A percentile compares a stretch with the other conserved stretches of the same genome.
Conservation (phyloP, 2,329 filamentous ascomycete species). For the Uncinocarpus reesii region DNA sequence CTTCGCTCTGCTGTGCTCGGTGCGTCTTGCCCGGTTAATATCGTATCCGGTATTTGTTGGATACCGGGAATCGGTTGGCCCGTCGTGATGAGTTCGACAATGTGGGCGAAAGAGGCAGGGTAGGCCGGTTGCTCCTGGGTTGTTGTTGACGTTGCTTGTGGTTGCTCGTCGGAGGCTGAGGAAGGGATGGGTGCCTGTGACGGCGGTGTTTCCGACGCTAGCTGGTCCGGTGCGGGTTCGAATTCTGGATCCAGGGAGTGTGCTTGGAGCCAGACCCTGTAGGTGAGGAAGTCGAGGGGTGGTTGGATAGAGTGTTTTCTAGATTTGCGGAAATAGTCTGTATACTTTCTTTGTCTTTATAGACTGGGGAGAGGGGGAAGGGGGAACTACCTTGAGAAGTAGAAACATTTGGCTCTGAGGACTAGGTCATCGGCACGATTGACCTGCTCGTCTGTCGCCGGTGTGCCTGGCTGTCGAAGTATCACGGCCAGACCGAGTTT, state of each 20-base stretch:
- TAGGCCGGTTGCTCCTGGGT: constrained; percentile 52
- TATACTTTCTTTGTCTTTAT: constrained; percentile 5
- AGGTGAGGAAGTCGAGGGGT: constrained; percentile 10
- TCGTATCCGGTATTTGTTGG: constrained; percentile 69
- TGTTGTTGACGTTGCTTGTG: not conserved
- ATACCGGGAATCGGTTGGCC: constrained; percentile 81
- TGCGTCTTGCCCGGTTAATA: constrained; percentile 60
- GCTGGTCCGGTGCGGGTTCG: not conserved
- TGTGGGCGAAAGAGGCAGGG: constrained; percentile 71
- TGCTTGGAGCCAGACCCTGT: constrained; percentile 12
- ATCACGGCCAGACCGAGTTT: constrained; percentile 40
- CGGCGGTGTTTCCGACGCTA: not conserved
- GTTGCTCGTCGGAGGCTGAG: not conserved
- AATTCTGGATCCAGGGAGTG: not conserved
- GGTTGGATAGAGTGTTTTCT: constrained; percentile 12
- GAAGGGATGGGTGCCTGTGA: not conserved
- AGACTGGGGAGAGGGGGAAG: not conserved
- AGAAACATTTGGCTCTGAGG: constrained; percentile 40
- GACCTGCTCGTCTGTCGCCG: constrained; percentile 32
- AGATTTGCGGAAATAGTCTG: constrained; percentile 26
- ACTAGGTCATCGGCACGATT: constrained; percentile 34
- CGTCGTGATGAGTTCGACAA: constrained; percentile 72
- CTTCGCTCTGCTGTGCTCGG: constrained; percentile 44
- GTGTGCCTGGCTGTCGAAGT: constrained; percentile 33
- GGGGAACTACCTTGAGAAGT: constrained; percentile 35